Conservation (phyloP, 495 filamentous ascomycete species). For the Pyrenula aspistea region DNA sequence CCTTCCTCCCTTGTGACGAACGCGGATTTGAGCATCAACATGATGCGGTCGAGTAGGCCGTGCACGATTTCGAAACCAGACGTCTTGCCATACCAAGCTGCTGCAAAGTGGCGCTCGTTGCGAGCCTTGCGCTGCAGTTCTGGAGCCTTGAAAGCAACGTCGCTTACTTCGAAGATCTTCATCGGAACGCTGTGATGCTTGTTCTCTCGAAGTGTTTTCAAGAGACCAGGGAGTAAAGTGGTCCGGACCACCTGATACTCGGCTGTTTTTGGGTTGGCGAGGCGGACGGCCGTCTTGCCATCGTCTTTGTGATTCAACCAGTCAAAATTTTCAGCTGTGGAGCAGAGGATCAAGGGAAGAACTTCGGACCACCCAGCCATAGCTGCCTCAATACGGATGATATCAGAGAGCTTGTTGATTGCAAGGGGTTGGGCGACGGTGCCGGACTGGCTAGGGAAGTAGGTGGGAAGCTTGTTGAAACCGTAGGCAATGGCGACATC, state of each 20-base stretch:
- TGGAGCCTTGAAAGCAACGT: constrained; percentile 82
- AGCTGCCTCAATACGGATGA: constrained; percentile 78
- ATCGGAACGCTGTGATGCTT: constrained; percentile 80
- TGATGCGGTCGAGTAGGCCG: constrained; percentile 79
- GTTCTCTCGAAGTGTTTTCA: constrained; percentile 95
- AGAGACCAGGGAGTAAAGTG: constrained; percentile 71
- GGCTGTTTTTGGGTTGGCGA: constrained; percentile 90
- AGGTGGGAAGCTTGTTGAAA: constrained; percentile 83
- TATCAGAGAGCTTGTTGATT: constrained; percentile 90
- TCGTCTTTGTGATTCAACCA: constrained; percentile 92
- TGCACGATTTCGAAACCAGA: constrained; percentile 94
- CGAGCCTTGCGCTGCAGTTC: constrained; percentile 66
- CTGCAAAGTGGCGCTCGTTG: constrained; percentile 90
- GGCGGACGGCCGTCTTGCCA: constrained; percentile 69
- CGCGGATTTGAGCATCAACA: constrained; percentile 79
- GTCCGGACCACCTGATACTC: constrained; percentile 97
- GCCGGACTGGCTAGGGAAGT: constrained; percentile 68
- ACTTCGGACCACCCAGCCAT: constrained; percentile 96
- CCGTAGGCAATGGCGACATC: constrained; percentile 92
- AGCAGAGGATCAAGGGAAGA: constrained; percentile 93
- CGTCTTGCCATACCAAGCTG: constrained; percentile 91
- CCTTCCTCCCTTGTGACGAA: constrained; percentile 70
- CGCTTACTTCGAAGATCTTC: constrained; percentile 84
- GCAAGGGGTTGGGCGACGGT: constrained; percentile 78
- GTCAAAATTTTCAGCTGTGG: constrained; percentile 94